Base-by-base conservation (phyloP, 2,329 filamentous ascomycete genomes). In the Alternaria dauci region DNA sequence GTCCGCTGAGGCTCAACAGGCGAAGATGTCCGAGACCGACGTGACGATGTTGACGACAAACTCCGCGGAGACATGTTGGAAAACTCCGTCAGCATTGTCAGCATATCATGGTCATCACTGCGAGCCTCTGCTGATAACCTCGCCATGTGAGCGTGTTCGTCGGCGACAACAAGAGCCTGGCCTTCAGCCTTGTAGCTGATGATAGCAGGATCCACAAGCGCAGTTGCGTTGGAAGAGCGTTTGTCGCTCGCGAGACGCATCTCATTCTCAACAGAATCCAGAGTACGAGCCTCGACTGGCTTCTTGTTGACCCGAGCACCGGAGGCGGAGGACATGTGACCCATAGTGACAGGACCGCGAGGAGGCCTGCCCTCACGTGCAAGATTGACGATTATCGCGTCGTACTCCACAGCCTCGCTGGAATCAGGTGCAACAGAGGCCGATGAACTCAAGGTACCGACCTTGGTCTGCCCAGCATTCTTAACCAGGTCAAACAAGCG, bases 121-220 rank as follows among this genome's bases (percentile, higher is more conserved):
- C n/a, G 7, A 18, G 48, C 11, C 7, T 18, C 9, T 14, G 6
- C 6, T 5, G 43, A 6, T 20, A 8, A 18, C 11, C 8, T 9
- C 8, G 8, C 25, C 1, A 28, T 30, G 18, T 23, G 41, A 9
- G 18, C 38, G 11, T 39, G 14, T 5, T 18, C 23, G 5, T 18
- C 32, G 1, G 5, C 7, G 9, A 32, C 23, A 8, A 18, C 23
- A 12, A n/a, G 32, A 18, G 18, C 26, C 30, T 46, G 48, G 4
- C 16, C 25, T 18, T 34, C 2, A 11, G 41, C 26, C 41, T 32
- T 58, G 18, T 47, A 46, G 16, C 18, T n/a, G 3, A 58, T 0
- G 18, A 58, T 58, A 30, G 41, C 55, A 8, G 50, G 34, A 23
- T 58, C 50, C 5, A 16, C 32, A 8, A 53, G 8, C 5, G 52